These are phyloP conservation scores for Fusarium avenaceum DNA, from an alignment of 2,329 filamentous ascomycete species.

Conservation along the genomic window DNA sequence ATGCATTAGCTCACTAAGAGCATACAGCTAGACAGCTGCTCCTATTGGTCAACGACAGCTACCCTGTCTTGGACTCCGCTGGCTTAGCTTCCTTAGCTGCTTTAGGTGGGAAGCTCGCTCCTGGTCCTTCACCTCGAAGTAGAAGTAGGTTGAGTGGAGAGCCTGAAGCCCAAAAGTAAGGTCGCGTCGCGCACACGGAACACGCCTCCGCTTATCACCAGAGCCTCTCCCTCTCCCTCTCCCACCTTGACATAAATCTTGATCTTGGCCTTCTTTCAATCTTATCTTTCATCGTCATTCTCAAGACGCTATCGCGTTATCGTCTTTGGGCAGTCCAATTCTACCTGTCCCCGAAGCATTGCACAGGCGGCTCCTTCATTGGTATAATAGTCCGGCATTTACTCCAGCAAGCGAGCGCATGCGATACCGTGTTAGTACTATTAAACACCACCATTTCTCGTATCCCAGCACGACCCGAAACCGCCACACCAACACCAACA, in stretches of 20 bases:
- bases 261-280: constrained; percentile 15
- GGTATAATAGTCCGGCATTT: constrained; percentile 9
- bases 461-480: constrained; percentile 39
- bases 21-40: constrained; percentile 11
- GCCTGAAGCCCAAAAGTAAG: constrained; percentile 26
- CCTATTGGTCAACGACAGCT: constrained; percentile 30
- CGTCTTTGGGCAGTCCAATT: constrained; percentile 25
- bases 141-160: constrained; percentile 23
- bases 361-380: constrained; percentile 16
- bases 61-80: neutral
- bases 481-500: constrained; percentile 15
- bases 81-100: constrained; percentile 1
- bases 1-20: constrained; percentile 25
- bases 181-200: constrained; percentile 48
- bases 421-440: constrained; percentile 43
- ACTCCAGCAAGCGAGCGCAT: constrained; percentile 32
- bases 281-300: constrained; percentile 26
- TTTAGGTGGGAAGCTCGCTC: constrained; percentile 13
- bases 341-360: constrained; percentile 10
- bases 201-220: constrained; percentile 46
- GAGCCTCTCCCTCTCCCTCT: constrained; percentile 39
- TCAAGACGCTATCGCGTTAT: constrained; percentile 12
- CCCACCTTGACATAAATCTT: constrained; percentile 28
- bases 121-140: constrained; percentile 8
- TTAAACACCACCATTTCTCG: constrained; percentile 41